Evolutionary conservation across 2,329 filamentous ascomycete species (phyloP).

Genomic region (Colletotrichum sp.): DNA sequence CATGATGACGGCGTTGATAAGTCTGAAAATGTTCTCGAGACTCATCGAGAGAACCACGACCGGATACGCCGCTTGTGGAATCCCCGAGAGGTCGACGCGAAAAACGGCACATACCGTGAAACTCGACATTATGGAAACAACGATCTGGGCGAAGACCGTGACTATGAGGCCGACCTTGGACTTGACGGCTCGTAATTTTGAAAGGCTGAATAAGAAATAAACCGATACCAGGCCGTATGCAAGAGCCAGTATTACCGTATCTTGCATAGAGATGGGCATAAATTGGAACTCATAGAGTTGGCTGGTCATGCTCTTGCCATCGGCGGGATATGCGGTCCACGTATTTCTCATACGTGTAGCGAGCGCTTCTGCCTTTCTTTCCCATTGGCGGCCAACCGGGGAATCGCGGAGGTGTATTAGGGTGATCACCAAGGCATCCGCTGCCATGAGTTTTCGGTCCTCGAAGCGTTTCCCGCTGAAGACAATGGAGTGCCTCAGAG

Average conservation of each 20-base stretch:
- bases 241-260: slow-evolving; percentile 66
- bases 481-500: slow-evolving; percentile 77
- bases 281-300: slow-evolving; percentile 82
- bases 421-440: slow-evolving; percentile 80
- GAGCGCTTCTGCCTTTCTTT: slow-evolving; percentile 60
- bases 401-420: slow-evolving; percentile 73
- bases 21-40: slow-evolving; percentile 77
- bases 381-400: slow-evolving; percentile 69
- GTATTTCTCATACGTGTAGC: slow-evolving; percentile 52
- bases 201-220: slow-evolving; percentile 72
- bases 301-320: slow-evolving; percentile 58
- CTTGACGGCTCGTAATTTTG: slow-evolving; percentile 76
- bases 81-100: slow-evolving; percentile 75
- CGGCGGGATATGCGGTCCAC: slow-evolving; percentile 70
- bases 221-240: slow-evolving; percentile 69
- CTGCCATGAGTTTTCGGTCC: slow-evolving; percentile 69
- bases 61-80: slow-evolving; percentile 77
- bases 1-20: slow-evolving; percentile 79
- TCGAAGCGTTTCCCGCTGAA: slow-evolving; percentile 83
- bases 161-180: slow-evolving; percentile 75
- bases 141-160: slow-evolving; percentile 73
- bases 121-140: slow-evolving; percentile 77
- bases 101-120: slow-evolving; percentile 81
- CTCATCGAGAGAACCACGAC: slow-evolving; percentile 79
- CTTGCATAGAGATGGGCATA: slow-evolving; percentile 71